These are phyloP conservation scores for Rhipidocladum racemiflorum DNA, from an alignment of 176 grass and related monocot species.

Conservation along the genomic window DNA sequence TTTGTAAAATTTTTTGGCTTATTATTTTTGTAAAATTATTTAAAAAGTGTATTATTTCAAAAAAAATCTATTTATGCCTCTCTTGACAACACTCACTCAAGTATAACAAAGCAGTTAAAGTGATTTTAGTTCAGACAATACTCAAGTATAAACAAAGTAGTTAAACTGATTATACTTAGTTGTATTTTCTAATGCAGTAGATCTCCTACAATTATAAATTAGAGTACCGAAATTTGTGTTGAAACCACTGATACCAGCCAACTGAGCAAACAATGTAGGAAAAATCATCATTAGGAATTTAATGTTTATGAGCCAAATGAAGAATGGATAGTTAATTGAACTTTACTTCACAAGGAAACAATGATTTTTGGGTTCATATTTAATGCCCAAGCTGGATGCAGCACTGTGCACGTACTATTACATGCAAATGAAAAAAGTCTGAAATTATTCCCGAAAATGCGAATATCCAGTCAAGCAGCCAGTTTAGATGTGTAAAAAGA, in stretches of 20 bases:
- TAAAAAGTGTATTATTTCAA: too few relatives aligned
- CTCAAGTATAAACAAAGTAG: slow-evolving; percentile 18
- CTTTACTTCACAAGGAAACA: slow-evolving; percentile 1
- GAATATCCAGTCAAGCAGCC: neutral
- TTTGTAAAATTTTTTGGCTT: too few relatives aligned
- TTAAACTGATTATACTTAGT: neutral
- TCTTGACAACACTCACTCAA: slow-evolving; percentile 1
- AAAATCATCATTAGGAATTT: neutral
- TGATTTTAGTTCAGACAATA: neutral
- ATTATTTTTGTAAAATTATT: too few relatives aligned
- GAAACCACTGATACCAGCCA: neutral
- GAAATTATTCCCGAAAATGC: neutral
- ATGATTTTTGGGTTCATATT: neutral
- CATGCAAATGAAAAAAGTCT: neutral
- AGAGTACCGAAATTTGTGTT: neutral
- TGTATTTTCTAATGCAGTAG: neutral
- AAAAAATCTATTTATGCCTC: neutral
- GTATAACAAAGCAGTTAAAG: slow-evolving; percentile 7
- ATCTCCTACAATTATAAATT: slow-evolving; percentile 9
- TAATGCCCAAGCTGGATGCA: neutral
- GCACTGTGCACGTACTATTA: neutral
- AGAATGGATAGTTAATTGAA: slow-evolving; percentile 3
- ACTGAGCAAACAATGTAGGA: slow-evolving; percentile 2
- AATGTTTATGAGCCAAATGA: neutral
- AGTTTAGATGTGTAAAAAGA: neutral